phyloP scores from a whole-genome alignment of 1,139 yeast genomes.

The Geotrichum klebahnii region DNA sequence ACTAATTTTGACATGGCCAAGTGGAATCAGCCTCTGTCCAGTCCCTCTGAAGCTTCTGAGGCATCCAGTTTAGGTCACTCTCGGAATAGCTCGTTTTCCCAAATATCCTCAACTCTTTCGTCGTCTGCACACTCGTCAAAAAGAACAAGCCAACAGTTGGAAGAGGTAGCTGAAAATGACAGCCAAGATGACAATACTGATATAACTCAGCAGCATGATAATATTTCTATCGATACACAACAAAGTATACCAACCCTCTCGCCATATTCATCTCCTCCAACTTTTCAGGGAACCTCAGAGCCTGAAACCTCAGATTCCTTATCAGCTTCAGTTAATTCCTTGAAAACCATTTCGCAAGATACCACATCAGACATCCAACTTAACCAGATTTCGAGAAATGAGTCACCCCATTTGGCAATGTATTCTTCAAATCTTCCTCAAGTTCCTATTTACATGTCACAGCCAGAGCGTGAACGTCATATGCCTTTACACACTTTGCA shows the following conservation, averaged over 20 bases:
- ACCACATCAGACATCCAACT: too few species aligned
- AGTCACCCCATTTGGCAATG: too few species aligned
- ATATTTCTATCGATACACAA: too few species aligned
- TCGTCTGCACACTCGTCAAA: not conserved
- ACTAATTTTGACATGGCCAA: not conserved
- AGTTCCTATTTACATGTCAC: too few species aligned
- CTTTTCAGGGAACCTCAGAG: not conserved
- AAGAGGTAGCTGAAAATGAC: not conserved
- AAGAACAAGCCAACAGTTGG: not conserved
- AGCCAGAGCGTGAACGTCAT: too few species aligned
- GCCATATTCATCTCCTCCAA: not conserved
- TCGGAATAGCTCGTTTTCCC: conserved; percentile 9
- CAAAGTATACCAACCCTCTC: not conserved
- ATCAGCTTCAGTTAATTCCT: too few species aligned
- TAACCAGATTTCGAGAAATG: too few species aligned
- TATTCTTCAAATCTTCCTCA: too few species aligned
- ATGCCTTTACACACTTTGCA: too few species aligned
- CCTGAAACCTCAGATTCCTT: too few species aligned
- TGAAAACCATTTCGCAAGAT: too few species aligned
- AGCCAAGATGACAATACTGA: not conserved
- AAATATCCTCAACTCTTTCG: conserved; percentile 2
- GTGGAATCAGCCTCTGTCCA: not conserved
- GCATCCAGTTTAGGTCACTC: conserved; percentile 10
- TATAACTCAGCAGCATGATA: not conserved
- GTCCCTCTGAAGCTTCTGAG: conserved; percentile 10